Percentiles rank a stretch among this genome's conserved stretches.
These are phyloP conservation scores for Lactarius evosmus DNA, from an alignment of 768 basidiomycete genomes.

Conservation along the genomic window DNA sequence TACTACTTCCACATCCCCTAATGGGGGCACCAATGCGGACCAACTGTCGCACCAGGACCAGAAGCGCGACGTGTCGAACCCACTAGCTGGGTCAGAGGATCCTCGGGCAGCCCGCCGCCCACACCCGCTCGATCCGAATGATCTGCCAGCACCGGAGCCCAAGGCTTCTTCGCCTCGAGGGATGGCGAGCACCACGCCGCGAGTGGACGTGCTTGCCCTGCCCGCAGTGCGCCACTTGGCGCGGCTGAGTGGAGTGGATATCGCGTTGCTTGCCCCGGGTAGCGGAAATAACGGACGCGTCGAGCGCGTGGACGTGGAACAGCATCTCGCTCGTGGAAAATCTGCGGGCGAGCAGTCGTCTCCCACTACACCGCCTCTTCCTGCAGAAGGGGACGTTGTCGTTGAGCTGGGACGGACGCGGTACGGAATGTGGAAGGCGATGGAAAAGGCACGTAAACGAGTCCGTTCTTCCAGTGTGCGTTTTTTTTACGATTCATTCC, in stretches of 20 bases:
- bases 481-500: not conserved
- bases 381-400: conserved; percentile 45
- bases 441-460: conserved; percentile 60
- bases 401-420: conserved; percentile 76
- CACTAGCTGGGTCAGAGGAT: conserved; percentile 3
- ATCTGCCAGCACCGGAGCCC: conserved; percentile 24
- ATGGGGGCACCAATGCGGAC: not conserved
- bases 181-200: conserved; percentile 12
- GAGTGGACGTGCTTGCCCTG: conserved; percentile 54
- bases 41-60: conserved; percentile 12
- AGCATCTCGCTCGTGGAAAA: conserved; percentile 42
- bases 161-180: not conserved
- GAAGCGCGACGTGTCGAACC: not conserved
- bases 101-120: conserved; percentile 31
- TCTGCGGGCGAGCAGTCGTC: conserved; percentile 23
- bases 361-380: conserved; percentile 16
- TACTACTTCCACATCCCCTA: conserved; percentile 15
- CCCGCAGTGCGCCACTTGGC: conserved; percentile 81
- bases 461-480: not conserved
- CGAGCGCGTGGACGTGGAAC: conserved; percentile 71
- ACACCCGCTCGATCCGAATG: conserved; percentile 68
- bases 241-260: conserved; percentile 58
- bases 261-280: conserved; percentile 55
- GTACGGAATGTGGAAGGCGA: conserved; percentile 86
- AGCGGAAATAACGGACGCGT: conserved; percentile 74